These are phyloP conservation scores for Microdochium paspali DNA, from an alignment of 2,329 filamentous ascomycete species.

Conservation along the genomic window DNA sequence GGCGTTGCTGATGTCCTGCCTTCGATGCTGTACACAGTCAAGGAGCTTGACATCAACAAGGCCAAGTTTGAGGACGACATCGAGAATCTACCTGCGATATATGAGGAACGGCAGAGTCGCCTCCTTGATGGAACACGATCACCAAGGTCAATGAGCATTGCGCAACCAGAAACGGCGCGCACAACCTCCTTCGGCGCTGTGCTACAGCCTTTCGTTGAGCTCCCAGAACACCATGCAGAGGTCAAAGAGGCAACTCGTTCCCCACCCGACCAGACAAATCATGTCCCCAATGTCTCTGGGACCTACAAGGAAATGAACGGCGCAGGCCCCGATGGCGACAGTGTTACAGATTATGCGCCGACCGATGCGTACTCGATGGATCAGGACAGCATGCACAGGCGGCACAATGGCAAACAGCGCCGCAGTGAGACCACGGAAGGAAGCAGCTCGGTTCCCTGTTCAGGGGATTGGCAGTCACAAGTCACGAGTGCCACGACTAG, in stretches of 20 bases:
- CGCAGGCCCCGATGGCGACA: slow-evolving; percentile 32
- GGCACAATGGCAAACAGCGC: slow-evolving; percentile 37
- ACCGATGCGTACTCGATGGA: slow-evolving; percentile 37
- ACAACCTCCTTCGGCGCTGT: slow-evolving; percentile 2
- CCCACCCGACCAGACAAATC: slow-evolving; percentile 14
- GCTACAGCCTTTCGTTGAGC: slow-evolving; percentile 3
- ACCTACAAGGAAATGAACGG: slow-evolving; percentile 35
- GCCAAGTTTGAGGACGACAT: slow-evolving; percentile 62
- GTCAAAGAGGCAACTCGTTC: slow-evolving; percentile 14
- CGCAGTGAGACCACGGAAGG: slow-evolving; percentile 54
- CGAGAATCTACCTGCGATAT: slow-evolving; percentile 47
- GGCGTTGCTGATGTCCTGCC: slow-evolving; percentile 81
- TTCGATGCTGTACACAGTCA: slow-evolving; percentile 71
- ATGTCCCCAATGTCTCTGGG: slow-evolving; percentile 20
- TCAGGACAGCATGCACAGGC: slow-evolving; percentile 17
- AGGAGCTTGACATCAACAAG: slow-evolving; percentile 73
- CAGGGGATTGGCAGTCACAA: slow-evolving; percentile 53
- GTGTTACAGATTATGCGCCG: slow-evolving; percentile 35
- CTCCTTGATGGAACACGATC: slow-evolving; percentile 32
- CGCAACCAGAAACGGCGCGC: slow-evolving; percentile 2
- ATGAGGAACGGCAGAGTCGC: slow-evolving; percentile 23
- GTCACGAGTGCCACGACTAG: slow-evolving; percentile 54
- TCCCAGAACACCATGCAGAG: slow-evolving; percentile 14
- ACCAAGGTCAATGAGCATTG: slow-evolving; percentile 33
- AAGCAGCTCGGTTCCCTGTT: slow-evolving; percentile 41